These are phyloP conservation scores for Knoxdaviesia proteae DNA, from an alignment of 2,329 filamentous ascomycete genomes.

Conservation along the genomic window DNA sequence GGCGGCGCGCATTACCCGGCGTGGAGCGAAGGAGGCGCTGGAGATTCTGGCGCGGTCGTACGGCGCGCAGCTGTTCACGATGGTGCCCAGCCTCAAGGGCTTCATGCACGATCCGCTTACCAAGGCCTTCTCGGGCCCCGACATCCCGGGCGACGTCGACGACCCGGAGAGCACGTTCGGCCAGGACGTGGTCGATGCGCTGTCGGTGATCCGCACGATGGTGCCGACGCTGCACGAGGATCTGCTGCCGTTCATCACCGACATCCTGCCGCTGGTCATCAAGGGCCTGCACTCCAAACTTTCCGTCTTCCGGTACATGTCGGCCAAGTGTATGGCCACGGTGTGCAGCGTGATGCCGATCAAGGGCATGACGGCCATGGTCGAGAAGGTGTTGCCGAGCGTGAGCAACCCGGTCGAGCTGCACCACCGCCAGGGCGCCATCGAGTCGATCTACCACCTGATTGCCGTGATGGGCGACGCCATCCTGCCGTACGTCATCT, in stretches of 20 bases:
- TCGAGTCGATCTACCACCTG: conserved; percentile 88
- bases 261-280: conserved; percentile 66
- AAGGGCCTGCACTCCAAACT: conserved; percentile 73
- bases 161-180: conserved; percentile 58
- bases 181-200: conserved; percentile 80
- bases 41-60: conserved; percentile 72
- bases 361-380: conserved; percentile 85
- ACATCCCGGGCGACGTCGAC: conserved; percentile 51
- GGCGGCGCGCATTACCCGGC: conserved; percentile 71
- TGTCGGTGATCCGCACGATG: conserved; percentile 81
- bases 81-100: conserved; percentile 58
- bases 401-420: conserved; percentile 83
- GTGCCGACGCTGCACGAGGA: conserved; percentile 68
- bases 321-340: conserved; percentile 91
- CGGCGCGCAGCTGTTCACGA: conserved; percentile 55
- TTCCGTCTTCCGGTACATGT: conserved; percentile 87
- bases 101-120: conserved; percentile 69
- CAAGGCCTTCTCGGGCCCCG: conserved; percentile 44
- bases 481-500: conserved; percentile 94
- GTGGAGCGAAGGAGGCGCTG: conserved; percentile 83
- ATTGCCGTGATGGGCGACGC: conserved; percentile 96
- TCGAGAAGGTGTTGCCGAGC: conserved; percentile 77
- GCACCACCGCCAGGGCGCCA: conserved; percentile 75
- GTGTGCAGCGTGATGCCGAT: conserved; percentile 93
- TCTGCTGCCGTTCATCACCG: conserved; percentile 61